These are phyloP conservation scores for Azolla pinnata DNA, from an alignment of 75 land plant genomes.

Conservation along the genomic window DNA sequence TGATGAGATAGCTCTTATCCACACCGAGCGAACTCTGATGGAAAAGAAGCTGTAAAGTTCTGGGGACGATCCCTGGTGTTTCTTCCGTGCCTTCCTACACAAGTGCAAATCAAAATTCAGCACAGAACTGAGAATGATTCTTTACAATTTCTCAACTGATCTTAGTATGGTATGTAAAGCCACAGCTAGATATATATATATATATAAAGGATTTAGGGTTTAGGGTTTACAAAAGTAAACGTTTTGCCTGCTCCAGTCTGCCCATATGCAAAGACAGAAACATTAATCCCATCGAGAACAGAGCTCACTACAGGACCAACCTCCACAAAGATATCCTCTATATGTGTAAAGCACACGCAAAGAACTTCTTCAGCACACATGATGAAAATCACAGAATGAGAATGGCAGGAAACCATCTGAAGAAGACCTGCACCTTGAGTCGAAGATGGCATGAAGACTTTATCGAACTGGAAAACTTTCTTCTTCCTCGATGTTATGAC, in stretches of 20 bases:
- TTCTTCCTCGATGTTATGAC: conserved; percentile 28
- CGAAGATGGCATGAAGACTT: conserved; percentile 51
- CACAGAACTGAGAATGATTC: background rate
- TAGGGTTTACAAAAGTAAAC: conserved; percentile 74
- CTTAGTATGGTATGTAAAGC: no score
- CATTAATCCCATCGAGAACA: conserved; percentile 72
- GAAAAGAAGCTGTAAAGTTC: conserved; percentile 43
- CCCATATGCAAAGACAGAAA: conserved; percentile 78
- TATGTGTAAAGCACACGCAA: conserved; percentile 1
- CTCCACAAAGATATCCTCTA: conserved; percentile 75
- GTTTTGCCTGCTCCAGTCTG: conserved; percentile 88
- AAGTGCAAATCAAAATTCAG: background rate
- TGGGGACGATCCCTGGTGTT: conserved; percentile 58
- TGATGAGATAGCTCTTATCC: conserved; percentile 27
- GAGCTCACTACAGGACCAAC: conserved; percentile 70
- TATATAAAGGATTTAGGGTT: no score
- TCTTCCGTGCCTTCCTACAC: conserved; percentile 65
- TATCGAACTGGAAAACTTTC: conserved; percentile 52
- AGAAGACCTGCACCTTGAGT: conserved; percentile 48
- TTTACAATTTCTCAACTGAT: background rate
- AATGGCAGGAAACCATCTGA: background rate
- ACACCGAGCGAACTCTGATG: conserved; percentile 35
- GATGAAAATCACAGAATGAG: background rate
- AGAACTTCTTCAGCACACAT: background rate
- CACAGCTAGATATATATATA: no score